phyloP scores from a whole-genome alignment of 1,139 yeast genomes.

The Saccharomyces pastorianus region DNA sequence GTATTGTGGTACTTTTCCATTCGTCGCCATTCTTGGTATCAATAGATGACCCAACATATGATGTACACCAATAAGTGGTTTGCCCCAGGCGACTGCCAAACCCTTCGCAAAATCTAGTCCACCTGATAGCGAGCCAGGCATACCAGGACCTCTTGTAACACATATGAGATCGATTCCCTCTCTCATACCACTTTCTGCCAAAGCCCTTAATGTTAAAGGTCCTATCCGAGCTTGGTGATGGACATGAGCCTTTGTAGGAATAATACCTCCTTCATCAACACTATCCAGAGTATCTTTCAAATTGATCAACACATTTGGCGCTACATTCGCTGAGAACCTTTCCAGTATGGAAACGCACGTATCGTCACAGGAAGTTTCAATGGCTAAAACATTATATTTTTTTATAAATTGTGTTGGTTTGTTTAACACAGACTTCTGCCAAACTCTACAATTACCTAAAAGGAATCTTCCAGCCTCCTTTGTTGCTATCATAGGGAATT shows the following conservation, averaged over 20 bases:
- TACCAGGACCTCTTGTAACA: slow-evolving; percentile 95
- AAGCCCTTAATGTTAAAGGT: slow-evolving; percentile 35
- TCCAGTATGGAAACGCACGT: slow-evolving; percentile 77
- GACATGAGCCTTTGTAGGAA: slow-evolving; percentile 76
- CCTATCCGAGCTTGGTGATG: slow-evolving; percentile 64
- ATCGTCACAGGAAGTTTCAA: slow-evolving; percentile 94
- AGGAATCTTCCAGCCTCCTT: neutral
- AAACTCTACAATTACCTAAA: neutral
- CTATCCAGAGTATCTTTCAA: slow-evolving; percentile 62
- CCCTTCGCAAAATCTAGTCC: slow-evolving; percentile 86
- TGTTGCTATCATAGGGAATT: neutral
- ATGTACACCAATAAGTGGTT: slow-evolving; percentile 82
- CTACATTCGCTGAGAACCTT: slow-evolving; percentile 32
- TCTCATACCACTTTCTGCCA: slow-evolving; percentile 33
- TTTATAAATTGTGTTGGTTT: neutral
- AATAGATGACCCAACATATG: slow-evolving; percentile 93
- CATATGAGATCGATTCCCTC: slow-evolving; percentile 67
- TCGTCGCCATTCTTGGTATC: slow-evolving; percentile 49
- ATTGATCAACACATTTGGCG: slow-evolving; percentile 53
- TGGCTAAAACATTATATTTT: slow-evolving; percentile 62
- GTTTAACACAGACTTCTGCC: neutral
- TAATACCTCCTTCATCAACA: slow-evolving; percentile 65
- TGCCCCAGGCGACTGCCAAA: slow-evolving; percentile 63
- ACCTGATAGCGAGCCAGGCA: slow-evolving; percentile 80
- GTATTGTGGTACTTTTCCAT: slow-evolving; percentile 36